Conservation (phyloP, 306 rosid species). For the Ziziphus jujuba region DNA sequence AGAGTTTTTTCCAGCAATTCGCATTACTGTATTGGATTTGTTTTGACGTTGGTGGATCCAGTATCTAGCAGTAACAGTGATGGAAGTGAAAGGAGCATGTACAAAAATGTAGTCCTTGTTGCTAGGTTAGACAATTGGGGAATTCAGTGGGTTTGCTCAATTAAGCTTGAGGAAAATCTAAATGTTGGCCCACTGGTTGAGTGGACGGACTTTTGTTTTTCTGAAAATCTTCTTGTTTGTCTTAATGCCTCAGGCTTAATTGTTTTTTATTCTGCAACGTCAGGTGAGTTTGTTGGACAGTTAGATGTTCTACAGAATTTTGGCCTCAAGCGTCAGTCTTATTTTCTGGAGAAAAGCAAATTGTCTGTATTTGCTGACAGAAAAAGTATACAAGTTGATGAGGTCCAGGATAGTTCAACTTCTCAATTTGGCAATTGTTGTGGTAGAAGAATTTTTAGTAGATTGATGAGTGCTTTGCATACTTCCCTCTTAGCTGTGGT, state of each 20-base stretch:
- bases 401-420: slow-evolving; percentile 33
- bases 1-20: slow-evolving; percentile 81
- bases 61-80: slow-evolving; percentile 33
- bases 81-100: slow-evolving; percentile 38
- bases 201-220: slow-evolving; percentile 81
- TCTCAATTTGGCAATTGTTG: slow-evolving; percentile 29
- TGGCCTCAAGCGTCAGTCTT: slow-evolving; percentile 45
- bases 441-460: slow-evolving; percentile 54
- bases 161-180: slow-evolving; percentile 68
- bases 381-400: slow-evolving; percentile 34
- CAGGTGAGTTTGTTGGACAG: slow-evolving; percentile 70
- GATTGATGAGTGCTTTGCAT: slow-evolving; percentile 73
- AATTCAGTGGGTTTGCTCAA: slow-evolving; percentile 73
- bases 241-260: slow-evolving; percentile 71
- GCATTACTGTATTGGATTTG: slow-evolving; percentile 61
- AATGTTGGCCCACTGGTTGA: slow-evolving; percentile 37
- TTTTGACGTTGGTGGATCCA: slow-evolving; percentile 46
- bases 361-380: slow-evolving; percentile 25
- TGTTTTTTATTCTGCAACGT: slow-evolving; percentile 58
- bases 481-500: slow-evolving; percentile 72
- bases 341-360: slow-evolving; percentile 33
- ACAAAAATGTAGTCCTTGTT: slow-evolving; percentile 62
- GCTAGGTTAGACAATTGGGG: slow-evolving; percentile 59
- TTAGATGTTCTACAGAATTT: slow-evolving; percentile 56
- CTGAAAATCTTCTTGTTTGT: slow-evolving; percentile 73